Percentiles rank a stretch among this genome's conserved stretches.
These are phyloP conservation scores for Yarrowia divulgata DNA, from an alignment of 805 yeast genomes.

Conservation along the genomic window DNA sequence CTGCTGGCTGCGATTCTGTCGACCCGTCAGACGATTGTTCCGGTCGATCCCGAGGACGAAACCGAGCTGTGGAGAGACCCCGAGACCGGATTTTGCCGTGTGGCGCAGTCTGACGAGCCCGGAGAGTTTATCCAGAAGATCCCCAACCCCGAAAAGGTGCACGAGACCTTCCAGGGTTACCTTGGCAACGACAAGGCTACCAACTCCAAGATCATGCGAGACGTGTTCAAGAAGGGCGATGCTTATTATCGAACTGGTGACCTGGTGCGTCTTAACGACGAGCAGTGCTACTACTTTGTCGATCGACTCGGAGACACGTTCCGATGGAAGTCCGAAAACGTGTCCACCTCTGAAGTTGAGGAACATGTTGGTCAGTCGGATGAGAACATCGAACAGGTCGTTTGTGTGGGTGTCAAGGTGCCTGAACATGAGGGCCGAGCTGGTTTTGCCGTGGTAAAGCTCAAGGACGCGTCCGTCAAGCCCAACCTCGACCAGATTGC, in stretches of 20 bases:
- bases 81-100: slow-evolving; percentile 64
- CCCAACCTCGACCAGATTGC: slow-evolving; percentile 55
- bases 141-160: slow-evolving; percentile 65
- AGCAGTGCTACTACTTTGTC: slow-evolving; percentile 78
- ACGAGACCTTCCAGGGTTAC: slow-evolving; percentile 87
- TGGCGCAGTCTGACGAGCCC: slow-evolving; percentile 67
- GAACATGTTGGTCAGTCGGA: slow-evolving; percentile 57
- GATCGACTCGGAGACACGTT: slow-evolving; percentile 95
- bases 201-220: slow-evolving; percentile 70
- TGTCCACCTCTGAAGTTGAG: slow-evolving; percentile 92
- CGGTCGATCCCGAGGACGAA: slow-evolving; percentile 82
- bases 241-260: slow-evolving; percentile 93
- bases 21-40: slow-evolving; percentile 61
- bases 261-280: slow-evolving; percentile 69
- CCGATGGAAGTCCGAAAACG: slow-evolving; percentile 97
- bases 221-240: slow-evolving; percentile 85
- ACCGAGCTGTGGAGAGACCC: slow-evolving; percentile 73
- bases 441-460: slow-evolving; percentile 82
- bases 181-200: slow-evolving; percentile 81
- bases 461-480: slow-evolving; percentile 51
- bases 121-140: slow-evolving; percentile 89
- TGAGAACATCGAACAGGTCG: slow-evolving; percentile 60
- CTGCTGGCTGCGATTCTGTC: slow-evolving; percentile 54
- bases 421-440: slow-evolving; percentile 94
- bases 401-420: slow-evolving; percentile 87